Percentiles rank a stretch among this genome's conserved stretches.
phyloP scores from a whole-genome alignment of 1,284 basidiomycete species.

The Sporisorium sorghi region DNA sequence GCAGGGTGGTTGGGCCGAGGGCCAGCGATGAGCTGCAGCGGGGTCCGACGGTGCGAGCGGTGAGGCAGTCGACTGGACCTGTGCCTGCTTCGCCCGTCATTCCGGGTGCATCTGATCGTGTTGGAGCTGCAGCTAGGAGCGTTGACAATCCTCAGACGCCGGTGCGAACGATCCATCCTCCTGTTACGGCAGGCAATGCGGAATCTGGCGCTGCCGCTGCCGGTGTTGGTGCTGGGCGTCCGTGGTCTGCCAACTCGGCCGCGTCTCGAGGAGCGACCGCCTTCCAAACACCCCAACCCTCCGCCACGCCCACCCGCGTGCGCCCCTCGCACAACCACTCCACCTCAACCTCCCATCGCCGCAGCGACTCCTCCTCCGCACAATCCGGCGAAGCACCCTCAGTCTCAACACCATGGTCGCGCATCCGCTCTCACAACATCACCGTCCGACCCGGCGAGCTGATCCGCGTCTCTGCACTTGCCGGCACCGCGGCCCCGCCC shows the following conservation, averaged over 20 bases:
- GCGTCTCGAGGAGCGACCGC: constrained; percentile 16
- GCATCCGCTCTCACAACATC: constrained; percentile 28
- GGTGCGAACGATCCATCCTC: constrained; percentile 9
- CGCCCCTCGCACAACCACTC: constrained; percentile 22
- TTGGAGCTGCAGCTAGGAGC: background rate
- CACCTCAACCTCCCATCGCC: constrained; percentile 28
- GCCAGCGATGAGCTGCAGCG: constrained; percentile 21
- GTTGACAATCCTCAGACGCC: constrained; percentile 26
- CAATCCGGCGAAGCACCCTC: constrained; percentile 19
- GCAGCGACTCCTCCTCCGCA: constrained; percentile 30
- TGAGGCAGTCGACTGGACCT: constrained; percentile 24
- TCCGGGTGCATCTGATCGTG: constrained; percentile 22
- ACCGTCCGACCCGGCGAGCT: constrained; percentile 37
- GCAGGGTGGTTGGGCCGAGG: background rate
- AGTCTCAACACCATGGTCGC: constrained; percentile 31
- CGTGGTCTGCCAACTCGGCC: constrained; percentile 27
- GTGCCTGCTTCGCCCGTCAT: constrained; percentile 24
- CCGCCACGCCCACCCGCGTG: constrained; percentile 20
- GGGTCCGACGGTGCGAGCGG: constrained; percentile 25
- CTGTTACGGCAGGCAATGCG: no score
- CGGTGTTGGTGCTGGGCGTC: background rate
- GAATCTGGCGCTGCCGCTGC: constrained; percentile 4
- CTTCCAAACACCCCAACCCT: constrained; percentile 35
- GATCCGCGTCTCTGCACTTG: constrained; percentile 52
- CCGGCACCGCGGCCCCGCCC: constrained; percentile 49